phyloP scores from a whole-genome alignment of 495 filamentous ascomycete genomes.

The Xylaria scruposa region DNA sequence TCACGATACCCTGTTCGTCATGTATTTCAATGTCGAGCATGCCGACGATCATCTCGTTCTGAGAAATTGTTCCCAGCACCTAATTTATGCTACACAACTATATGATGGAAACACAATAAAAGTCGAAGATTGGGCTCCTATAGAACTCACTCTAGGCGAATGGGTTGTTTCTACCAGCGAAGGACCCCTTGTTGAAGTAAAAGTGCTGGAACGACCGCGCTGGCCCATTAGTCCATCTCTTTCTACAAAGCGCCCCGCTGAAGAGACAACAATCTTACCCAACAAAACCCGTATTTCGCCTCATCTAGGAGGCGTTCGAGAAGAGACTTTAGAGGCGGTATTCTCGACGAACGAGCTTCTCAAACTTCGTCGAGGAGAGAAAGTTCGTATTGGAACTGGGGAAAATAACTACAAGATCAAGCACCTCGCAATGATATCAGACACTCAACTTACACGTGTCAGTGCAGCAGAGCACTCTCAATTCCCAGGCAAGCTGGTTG shows the following conservation, averaged over 20 bases:
- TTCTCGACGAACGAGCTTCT: slow-evolving; percentile 4
- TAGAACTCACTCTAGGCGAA: background rate
- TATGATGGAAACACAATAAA: background rate
- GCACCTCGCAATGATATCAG: background rate
- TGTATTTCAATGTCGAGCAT: slow-evolving; percentile 18
- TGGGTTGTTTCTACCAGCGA: background rate
- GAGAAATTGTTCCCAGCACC: background rate
- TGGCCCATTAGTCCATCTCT: background rate
- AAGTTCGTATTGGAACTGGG: background rate
- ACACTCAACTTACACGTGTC: background rate
- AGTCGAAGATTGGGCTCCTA: background rate
- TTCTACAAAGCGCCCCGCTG: slow-evolving; percentile 6
- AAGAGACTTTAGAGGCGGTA: background rate
- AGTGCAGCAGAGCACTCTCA: background rate
- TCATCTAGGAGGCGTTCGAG: background rate
- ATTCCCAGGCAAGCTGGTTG: background rate
- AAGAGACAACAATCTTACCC: background rate
- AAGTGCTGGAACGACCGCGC: slow-evolving; percentile 2
- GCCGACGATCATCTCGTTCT: slow-evolving; percentile 1
- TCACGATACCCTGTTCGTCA: background rate
- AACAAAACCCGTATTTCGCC: background rate
- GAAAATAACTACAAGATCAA: background rate
- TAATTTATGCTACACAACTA: background rate
- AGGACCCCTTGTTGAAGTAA: background rate
- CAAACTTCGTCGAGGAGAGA: background rate